Conservation (phyloP, 2,329 filamentous ascomycete genomes). For the Cercospora sojina region DNA sequence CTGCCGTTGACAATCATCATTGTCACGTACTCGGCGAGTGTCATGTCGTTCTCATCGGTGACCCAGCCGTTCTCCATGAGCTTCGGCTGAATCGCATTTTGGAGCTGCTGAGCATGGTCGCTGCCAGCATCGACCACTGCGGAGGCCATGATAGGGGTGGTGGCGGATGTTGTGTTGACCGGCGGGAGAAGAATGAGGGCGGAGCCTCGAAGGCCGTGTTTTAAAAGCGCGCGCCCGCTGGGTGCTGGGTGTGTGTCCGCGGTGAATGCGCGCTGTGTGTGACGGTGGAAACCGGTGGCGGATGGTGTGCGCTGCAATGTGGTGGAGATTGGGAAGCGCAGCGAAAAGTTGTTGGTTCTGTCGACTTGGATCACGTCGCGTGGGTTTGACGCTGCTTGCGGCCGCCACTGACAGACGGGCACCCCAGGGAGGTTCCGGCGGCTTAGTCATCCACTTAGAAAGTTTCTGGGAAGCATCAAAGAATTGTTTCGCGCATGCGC, state of each 20-base stretch:
- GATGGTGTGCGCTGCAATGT: not conserved
- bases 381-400: not conserved
- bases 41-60: constrained; percentile 74
- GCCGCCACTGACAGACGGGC: not conserved
- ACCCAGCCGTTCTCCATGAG: constrained; percentile 91
- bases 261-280: constrained; percentile 4
- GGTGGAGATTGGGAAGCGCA: not conserved
- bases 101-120: constrained; percentile 80
- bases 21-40: constrained; percentile 92
- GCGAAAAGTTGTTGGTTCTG: not conserved
- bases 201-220: constrained; percentile 5
- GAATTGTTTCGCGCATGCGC: not conserved
- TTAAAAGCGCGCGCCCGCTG: not conserved
- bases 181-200: constrained; percentile 12
- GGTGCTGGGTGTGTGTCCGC: not conserved
- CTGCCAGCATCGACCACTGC: constrained; percentile 67
- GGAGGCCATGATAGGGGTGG: constrained; percentile 58
- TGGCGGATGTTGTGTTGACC: not conserved
- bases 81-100: constrained; percentile 81
- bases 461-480: not conserved
- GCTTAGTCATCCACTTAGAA: constrained; percentile 5
- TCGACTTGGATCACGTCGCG: constrained; percentile 1
- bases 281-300: not conserved
- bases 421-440: not conserved
- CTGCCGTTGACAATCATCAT: constrained; percentile 97